These are phyloP conservation scores for Talaromyces sp. DNA, from an alignment of 2,329 filamentous ascomycete species.

Conservation along the genomic window DNA sequence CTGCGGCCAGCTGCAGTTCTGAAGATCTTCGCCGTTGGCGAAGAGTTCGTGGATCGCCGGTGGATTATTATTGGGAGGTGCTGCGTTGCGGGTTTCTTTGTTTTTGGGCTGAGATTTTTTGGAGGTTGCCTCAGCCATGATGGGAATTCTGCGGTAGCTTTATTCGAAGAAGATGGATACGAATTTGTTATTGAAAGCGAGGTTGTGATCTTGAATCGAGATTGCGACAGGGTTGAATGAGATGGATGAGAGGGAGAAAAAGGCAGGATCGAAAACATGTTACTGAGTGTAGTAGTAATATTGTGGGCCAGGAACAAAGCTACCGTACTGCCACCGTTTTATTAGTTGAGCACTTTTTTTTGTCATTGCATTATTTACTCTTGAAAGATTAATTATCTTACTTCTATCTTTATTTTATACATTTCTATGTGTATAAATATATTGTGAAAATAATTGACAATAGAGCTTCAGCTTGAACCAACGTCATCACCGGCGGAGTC, in stretches of 20 bases:
- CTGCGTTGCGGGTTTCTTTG: not conserved
- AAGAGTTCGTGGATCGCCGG: slow-evolving; percentile 1
- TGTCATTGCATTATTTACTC: not conserved
- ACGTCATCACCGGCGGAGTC: not conserved
- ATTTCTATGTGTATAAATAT: not conserved
- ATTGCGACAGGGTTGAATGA: not conserved
- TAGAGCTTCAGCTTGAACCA: not conserved
- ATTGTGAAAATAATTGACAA: not conserved
- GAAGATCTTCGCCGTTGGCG: slow-evolving; percentile 6
- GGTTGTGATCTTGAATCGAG: not conserved
- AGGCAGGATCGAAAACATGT: not conserved
- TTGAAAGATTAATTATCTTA: not conserved
- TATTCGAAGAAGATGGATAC: not conserved
- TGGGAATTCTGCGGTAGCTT: not conserved
- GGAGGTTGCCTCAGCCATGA: not conserved
- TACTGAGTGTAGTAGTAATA: not conserved
- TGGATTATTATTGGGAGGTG: not conserved
- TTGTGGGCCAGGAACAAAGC: no score
- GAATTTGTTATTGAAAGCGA: not conserved
- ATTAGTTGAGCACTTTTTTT: no score
- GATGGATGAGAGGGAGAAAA: not conserved
- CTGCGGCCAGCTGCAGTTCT: slow-evolving; percentile 55
- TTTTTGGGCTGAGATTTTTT: not conserved
- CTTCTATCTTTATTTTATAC: no score
- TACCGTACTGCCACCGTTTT: no score